These are phyloP conservation scores for Gossypium turneri DNA, from an alignment of 345 rosid species.

Conservation along the genomic window DNA sequence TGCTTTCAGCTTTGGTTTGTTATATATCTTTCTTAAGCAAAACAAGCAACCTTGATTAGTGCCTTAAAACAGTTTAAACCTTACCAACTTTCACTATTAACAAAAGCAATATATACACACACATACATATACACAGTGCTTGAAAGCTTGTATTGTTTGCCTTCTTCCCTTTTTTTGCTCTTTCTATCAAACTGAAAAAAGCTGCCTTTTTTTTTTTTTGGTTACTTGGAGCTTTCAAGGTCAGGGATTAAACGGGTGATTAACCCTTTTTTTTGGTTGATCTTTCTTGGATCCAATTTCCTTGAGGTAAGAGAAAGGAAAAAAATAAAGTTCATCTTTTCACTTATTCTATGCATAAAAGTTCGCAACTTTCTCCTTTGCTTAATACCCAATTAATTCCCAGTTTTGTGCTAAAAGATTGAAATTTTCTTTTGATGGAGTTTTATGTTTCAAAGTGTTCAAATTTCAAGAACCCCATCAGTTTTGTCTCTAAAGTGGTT, in stretches of 20 bases:
- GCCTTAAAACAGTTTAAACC: background rate
- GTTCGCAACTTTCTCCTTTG: conserved; percentile 19
- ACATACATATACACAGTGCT: background rate
- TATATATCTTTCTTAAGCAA: background rate
- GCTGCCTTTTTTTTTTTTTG: background rate
- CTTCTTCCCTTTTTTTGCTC: background rate
- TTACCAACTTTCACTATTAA: background rate
- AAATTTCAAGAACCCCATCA: background rate
- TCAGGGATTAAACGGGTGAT: background rate
- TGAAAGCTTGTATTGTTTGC: background rate
- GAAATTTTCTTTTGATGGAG: background rate
- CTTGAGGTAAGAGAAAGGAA: conserved; percentile 30
- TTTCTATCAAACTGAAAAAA: conserved; percentile 1
- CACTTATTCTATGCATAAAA: conserved; percentile 19
- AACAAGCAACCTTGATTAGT: conserved; percentile 1
- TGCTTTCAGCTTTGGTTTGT: background rate
- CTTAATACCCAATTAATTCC: background rate
- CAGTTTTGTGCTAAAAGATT: background rate
- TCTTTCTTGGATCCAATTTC: conserved; percentile 30
- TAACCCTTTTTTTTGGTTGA: conserved; percentile 9
- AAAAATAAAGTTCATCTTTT: conserved; percentile 16
- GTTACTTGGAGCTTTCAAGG: background rate
- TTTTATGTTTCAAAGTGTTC: background rate
- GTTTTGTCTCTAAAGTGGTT: background rate
- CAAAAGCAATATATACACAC: background rate